Conservation (phyloP, 2,329 filamentous ascomycete species). For the Diatrype stigma region DNA sequence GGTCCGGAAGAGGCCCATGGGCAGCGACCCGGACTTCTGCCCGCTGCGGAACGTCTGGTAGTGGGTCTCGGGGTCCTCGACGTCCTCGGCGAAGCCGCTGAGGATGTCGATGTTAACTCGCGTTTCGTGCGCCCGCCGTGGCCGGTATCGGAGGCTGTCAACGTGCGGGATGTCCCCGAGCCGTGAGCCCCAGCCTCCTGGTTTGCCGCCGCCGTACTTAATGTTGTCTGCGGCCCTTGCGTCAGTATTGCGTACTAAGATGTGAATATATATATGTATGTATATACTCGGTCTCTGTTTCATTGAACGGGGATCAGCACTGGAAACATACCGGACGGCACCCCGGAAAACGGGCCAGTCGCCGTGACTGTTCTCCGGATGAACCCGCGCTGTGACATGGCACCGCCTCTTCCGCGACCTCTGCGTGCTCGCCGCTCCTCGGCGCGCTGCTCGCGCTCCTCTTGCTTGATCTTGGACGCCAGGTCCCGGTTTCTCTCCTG, state of each 20-base stretch:
- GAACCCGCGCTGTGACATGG: slow-evolving; percentile 23
- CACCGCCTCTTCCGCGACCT: slow-evolving; percentile 32
- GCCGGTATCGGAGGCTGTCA: slow-evolving; percentile 33
- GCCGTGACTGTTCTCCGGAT: slow-evolving; percentile 27
- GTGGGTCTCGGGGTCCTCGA: slow-evolving; percentile 44
- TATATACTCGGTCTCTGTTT: background rate
- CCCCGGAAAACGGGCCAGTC: slow-evolving; percentile 32
- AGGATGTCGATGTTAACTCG: slow-evolving; percentile 56
- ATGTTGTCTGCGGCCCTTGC: slow-evolving; percentile 11
- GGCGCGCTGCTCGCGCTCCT: slow-evolving; percentile 26
- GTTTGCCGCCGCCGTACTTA: slow-evolving; percentile 13
- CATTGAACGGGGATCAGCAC: background rate
- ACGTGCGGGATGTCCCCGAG: slow-evolving; percentile 30
- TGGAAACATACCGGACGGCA: slow-evolving; percentile 20
- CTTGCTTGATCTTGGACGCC: slow-evolving; percentile 26
- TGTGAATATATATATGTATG: background rate
- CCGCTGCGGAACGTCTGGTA: slow-evolving; percentile 32
- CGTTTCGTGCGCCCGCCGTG: slow-evolving; percentile 39
- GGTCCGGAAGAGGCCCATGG: slow-evolving; percentile 52
- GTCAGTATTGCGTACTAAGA: no score
- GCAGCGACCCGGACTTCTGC: slow-evolving; percentile 34
- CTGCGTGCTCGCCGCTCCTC: slow-evolving; percentile 32
- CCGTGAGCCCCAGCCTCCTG: slow-evolving; percentile 16
- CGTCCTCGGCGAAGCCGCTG: slow-evolving; percentile 37
- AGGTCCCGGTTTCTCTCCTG: slow-evolving; percentile 28